Conservation (phyloP, 148 eudicot species). For the Rhododendron kiyosumense region DNA sequence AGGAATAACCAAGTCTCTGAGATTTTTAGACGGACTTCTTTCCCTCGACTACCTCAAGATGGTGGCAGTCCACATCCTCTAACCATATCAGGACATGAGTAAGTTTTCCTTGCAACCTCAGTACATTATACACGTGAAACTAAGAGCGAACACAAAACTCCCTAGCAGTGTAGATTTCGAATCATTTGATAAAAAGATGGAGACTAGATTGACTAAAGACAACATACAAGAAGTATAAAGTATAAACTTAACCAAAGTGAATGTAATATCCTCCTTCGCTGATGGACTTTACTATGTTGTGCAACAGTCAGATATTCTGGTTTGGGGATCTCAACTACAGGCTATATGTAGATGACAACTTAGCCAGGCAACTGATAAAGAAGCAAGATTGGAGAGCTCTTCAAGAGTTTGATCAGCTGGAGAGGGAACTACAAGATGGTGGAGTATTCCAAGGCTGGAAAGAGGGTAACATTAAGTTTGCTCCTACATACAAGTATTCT, state of each 20-base stretch:
- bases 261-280: not conserved
- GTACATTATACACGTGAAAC: not conserved
- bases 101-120: slow-evolving; percentile 24
- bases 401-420: slow-evolving; percentile 53
- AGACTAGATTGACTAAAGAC: too few species aligned
- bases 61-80: slow-evolving; percentile 29
- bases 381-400: slow-evolving; percentile 40
- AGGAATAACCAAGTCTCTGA: slow-evolving; percentile 54
- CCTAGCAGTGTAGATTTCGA: not conserved
- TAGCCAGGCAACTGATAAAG: slow-evolving; percentile 51
- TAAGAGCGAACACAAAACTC: not conserved
- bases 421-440: slow-evolving; percentile 42
- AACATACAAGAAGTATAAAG: too few species aligned
- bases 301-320: slow-evolving; percentile 62
- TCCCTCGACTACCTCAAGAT: slow-evolving; percentile 33
- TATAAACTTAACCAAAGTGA: not conserved
- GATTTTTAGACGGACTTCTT: slow-evolving; percentile 50
- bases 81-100: slow-evolving; percentile 61
- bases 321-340: slow-evolving; percentile 71
- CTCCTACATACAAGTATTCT: slow-evolving; percentile 67
- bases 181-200: too few species aligned
- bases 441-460: slow-evolving; percentile 67
- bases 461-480: slow-evolving; percentile 55
- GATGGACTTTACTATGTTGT: slow-evolving; percentile 10
- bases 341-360: slow-evolving; percentile 39